phyloP scores from a whole-genome alignment of 2,329 filamentous ascomycete species.

The Ceratocystis lukuohia region DNA sequence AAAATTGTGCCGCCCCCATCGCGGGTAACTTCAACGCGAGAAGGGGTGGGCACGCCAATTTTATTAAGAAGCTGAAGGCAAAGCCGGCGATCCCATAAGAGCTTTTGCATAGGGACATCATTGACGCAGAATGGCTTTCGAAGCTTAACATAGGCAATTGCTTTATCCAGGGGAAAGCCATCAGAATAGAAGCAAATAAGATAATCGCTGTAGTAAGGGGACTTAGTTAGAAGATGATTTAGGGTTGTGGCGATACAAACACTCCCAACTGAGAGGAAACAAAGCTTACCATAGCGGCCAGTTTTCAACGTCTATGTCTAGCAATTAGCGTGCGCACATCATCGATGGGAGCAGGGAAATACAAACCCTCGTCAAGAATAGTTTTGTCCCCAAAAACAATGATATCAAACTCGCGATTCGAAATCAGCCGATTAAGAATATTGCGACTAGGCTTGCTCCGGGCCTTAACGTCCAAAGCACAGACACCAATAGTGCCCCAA shows the following conservation, averaged over 20 bases:
- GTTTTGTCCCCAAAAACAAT: constrained; percentile 98
- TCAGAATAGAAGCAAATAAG: constrained; percentile 97
- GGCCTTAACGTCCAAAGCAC: constrained; percentile 88
- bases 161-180: constrained; percentile 91
- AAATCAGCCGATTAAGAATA: constrained; percentile 82
- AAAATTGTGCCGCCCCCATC: constrained; percentile 77
- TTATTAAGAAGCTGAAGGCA: constrained; percentile 80
- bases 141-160: constrained; percentile 85
- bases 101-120: constrained; percentile 91
- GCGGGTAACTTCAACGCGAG: constrained; percentile 76
- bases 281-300: constrained; percentile 68
- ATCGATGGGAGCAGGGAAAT: not conserved
- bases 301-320: constrained; percentile 60
- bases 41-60: constrained; percentile 78
- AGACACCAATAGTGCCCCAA: constrained; percentile 71
- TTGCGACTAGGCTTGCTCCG: constrained; percentile 94
- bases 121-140: constrained; percentile 96
- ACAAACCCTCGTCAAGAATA: constrained; percentile 74
- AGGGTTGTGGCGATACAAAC: not conserved
- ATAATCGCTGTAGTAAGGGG: constrained; percentile 50
- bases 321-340: not conserved
- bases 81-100: constrained; percentile 87
- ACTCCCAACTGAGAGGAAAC: not conserved
- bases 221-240: not conserved
- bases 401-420: constrained; percentile 87